Percentiles rank a stretch among this genome's conserved stretches.
Evolutionary conservation across 805 yeast genomes (phyloP).

Genomic region (Trichomonascus vanleenenianus): DNA sequence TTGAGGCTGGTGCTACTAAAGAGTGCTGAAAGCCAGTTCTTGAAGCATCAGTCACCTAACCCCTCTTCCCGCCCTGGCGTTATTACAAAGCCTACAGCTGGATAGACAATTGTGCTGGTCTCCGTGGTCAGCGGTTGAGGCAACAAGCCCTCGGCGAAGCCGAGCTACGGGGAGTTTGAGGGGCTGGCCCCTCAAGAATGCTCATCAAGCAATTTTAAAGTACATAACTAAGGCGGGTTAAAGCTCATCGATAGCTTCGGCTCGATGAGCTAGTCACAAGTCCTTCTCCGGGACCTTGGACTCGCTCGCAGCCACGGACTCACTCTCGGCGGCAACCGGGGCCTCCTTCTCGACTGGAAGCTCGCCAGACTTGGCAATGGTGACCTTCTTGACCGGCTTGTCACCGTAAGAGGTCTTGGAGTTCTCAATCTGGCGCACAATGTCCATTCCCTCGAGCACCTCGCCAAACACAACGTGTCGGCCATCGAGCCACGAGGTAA

Average conservation of each 20-base stretch:
- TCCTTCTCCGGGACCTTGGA: slow-evolving; percentile 16
- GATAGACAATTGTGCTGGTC: too few relatives aligned
- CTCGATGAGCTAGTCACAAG: slow-evolving; percentile 18
- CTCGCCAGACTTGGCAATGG: slow-evolving; percentile 67
- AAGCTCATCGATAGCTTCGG: slow-evolving; percentile 4
- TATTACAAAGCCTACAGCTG: too few relatives aligned
- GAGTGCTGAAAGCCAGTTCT: too few relatives aligned
- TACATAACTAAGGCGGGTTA: background rate
- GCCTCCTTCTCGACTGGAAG: slow-evolving; percentile 23
- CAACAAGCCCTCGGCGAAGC: too few relatives aligned
- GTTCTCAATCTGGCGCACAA: slow-evolving; percentile 65
- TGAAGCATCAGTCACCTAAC: too few relatives aligned
- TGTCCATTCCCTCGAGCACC: slow-evolving; percentile 75
- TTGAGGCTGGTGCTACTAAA: too few relatives aligned
- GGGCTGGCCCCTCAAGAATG: too few relatives aligned
- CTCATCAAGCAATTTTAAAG: too few relatives aligned
- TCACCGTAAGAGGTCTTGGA: slow-evolving; percentile 66
- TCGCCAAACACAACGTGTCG: slow-evolving; percentile 96
- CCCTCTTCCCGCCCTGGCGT: too few relatives aligned
- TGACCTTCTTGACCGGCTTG: slow-evolving; percentile 59
- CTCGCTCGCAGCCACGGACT: slow-evolving; percentile 15
- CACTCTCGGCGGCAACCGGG: slow-evolving; percentile 16
- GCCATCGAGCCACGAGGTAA: slow-evolving; percentile 88
- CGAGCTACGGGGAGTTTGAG: too few relatives aligned
- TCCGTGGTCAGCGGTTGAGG: too few relatives aligned